These are phyloP conservation scores for Pittosporum tobira DNA, from an alignment of 129 eudicot genomes.

Conservation along the genomic window DNA sequence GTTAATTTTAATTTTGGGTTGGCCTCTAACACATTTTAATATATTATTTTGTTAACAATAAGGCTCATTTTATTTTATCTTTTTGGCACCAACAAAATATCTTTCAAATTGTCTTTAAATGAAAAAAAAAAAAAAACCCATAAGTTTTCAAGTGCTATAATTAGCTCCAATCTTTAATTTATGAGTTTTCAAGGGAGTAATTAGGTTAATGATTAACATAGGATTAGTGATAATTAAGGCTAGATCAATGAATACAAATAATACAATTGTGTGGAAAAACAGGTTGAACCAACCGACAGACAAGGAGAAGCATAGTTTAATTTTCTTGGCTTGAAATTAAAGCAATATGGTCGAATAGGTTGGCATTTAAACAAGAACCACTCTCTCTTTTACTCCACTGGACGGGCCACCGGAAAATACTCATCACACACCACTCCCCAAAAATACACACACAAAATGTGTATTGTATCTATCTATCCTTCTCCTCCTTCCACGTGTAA, in stretches of 20 bases:
- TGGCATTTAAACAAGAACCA: background rate
- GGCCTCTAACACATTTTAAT: too few relatives aligned
- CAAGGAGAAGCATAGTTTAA: conserved; percentile 1
- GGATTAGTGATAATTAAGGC: background rate
- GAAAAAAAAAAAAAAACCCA: too few relatives aligned
- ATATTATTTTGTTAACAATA: too few relatives aligned
- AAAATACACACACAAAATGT: background rate
- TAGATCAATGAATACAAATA: too few relatives aligned
- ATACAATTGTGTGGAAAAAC: background rate
- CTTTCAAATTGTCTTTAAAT: too few relatives aligned
- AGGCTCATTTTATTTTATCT: too few relatives aligned
- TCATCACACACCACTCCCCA: background rate
- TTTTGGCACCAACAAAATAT: too few relatives aligned
- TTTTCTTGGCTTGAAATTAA: conserved; percentile 7
- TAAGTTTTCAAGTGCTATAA: too few relatives aligned
- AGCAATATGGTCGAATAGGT: background rate
- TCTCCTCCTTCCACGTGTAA: conserved; percentile 62
- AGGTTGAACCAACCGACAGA: background rate
- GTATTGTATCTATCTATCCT: background rate
- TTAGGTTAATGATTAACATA: too few relatives aligned
- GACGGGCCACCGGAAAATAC: conserved; percentile 11
- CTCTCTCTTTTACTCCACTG: conserved; percentile 6
- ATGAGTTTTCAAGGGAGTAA: too few relatives aligned
- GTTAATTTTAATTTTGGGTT: too few relatives aligned
- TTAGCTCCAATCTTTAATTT: too few relatives aligned